Percentiles rank a stretch among this genome's conserved stretches.
phyloP scores from a whole-genome alignment of 1,284 basidiomycete species.

The Ceratobasidium sp. region DNA sequence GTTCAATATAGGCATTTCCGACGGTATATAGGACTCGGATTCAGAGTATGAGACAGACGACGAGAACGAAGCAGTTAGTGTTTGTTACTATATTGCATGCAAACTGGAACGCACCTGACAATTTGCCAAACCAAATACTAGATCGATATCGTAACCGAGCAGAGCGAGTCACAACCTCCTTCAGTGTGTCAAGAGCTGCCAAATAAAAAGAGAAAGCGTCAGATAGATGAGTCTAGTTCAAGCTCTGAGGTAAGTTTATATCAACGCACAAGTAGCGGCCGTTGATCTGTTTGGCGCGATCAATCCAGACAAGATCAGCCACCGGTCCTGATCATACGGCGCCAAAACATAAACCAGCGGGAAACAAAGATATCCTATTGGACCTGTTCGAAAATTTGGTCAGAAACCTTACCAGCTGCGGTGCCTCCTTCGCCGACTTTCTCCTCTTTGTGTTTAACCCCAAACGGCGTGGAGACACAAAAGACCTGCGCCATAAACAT shows the following conservation, averaged over 20 bases:
- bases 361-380: neutral
- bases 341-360: neutral
- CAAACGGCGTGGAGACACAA: neutral
- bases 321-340: neutral
- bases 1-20: neutral
- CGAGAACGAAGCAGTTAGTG: neutral
- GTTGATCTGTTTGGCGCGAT: neutral
- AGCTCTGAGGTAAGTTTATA: neutral
- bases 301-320: constrained; percentile 11
- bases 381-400: neutral
- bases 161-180: neutral
- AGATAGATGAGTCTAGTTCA: neutral
- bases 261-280: no score
- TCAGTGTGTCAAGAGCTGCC: neutral
- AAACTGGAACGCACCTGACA: no score
- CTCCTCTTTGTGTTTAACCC: constrained; percentile 11
- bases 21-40: neutral
- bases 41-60: neutral
- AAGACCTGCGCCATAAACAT: neutral
- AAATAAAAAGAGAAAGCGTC: neutral
- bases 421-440: neutral
- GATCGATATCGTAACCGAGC: no score
- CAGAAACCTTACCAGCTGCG: neutral
- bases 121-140: no score
- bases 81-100: no score